Conservation (phyloP, 306 rosid species). For the Vicia villosa region DNA sequence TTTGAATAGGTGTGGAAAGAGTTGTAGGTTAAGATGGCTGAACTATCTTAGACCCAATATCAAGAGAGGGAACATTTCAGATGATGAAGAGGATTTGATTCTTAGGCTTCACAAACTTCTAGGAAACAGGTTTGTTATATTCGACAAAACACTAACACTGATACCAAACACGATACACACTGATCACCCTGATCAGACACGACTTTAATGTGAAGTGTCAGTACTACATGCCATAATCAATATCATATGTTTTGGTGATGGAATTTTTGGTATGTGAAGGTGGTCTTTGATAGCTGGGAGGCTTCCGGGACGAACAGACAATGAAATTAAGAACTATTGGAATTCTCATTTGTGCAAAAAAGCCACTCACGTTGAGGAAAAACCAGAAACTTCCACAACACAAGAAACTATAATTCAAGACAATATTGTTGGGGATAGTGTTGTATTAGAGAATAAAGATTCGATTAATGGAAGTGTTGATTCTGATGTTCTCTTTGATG, state of each 20-base stretch:
- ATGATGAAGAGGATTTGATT: conserved; percentile 60
- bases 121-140: conserved; percentile 50
- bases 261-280: conserved; percentile 38
- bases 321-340: conserved; percentile 73
- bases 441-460: conserved; percentile 17
- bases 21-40: conserved; percentile 72
- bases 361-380: conserved; percentile 31
- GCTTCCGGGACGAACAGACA: conserved; percentile 76
- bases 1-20: conserved; percentile 59
- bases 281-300: conserved; percentile 81
- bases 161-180: background rate
- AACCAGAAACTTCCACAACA: conserved; percentile 19
- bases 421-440: conserved; percentile 20
- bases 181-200: background rate
- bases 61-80: conserved; percentile 72
- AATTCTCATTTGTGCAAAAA: conserved; percentile 78
- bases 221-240: background rate
- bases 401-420: conserved; percentile 28
- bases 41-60: conserved; percentile 73
- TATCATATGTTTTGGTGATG: background rate
- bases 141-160: background rate
- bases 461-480: conserved; percentile 6
- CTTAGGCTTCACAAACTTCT: conserved; percentile 59
- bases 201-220: background rate
- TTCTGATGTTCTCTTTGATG: conserved; percentile 44